Percentiles rank a stretch among this genome's conserved stretches.
phyloP scores from a whole-genome alignment of 768 basidiomycete species.

The Termitomyces titanicus region DNA sequence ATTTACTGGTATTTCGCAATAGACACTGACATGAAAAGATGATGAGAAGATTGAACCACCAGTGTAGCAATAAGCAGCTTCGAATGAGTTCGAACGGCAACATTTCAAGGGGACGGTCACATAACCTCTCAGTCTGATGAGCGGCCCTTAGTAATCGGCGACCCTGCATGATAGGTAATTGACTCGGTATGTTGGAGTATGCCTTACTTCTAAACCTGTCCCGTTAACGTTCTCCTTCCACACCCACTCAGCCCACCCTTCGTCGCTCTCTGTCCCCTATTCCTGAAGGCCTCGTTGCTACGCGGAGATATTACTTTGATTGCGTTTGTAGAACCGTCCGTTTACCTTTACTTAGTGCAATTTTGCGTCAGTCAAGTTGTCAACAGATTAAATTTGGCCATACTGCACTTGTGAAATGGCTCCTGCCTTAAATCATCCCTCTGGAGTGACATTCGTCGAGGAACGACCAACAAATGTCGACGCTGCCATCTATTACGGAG shows the following conservation, averaged over 20 bases:
- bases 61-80: too few relatives aligned
- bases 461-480: slow-evolving; percentile 62
- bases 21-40: too few relatives aligned
- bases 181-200: too few relatives aligned
- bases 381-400: slow-evolving; percentile 2
- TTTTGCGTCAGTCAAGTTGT: too few relatives aligned
- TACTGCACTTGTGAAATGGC: slow-evolving; percentile 38
- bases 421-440: slow-evolving; percentile 59
- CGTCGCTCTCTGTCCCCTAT: background rate
- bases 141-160: too few relatives aligned
- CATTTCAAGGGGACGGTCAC: too few relatives aligned
- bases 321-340: slow-evolving; percentile 10
- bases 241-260: background rate
- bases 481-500: slow-evolving; percentile 80
- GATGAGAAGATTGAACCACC: too few relatives aligned
- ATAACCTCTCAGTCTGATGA: too few relatives aligned
- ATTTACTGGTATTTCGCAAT: too few relatives aligned
- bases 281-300: background rate
- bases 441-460: slow-evolving; percentile 64
- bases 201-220: too few relatives aligned
- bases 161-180: too few relatives aligned
- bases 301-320: slow-evolving; percentile 17
- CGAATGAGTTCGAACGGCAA: too few relatives aligned
- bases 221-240: background rate
- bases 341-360: background rate